Evolutionary conservation across 2,329 filamentous ascomycete genomes (phyloP), one percentile per base, ranked within the genome.

Genomic region (Sphaerostilbella broomeana): DNA sequence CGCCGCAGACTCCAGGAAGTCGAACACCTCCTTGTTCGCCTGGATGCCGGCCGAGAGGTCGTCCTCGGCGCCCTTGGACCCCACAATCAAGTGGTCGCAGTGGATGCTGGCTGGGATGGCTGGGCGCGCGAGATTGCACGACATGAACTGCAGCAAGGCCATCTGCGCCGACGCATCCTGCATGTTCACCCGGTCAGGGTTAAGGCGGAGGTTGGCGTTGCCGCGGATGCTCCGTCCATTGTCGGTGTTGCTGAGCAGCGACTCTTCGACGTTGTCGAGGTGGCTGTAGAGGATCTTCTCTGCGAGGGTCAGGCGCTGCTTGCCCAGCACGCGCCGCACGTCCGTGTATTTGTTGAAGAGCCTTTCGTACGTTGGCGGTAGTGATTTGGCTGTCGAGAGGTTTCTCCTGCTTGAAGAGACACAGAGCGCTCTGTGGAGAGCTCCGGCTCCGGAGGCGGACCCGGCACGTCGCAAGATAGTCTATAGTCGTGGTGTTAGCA

Each of bases 251-350:
- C 77, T 79, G 45, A 95, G 72, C 38, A 98, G 77, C 25, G 87
- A 89, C 61, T 94, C 88, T 64, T 95, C 89, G 6, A 81, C 78
- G 56, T 87, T 85, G 65, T 92, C 83, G 49, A 98, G 72, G 67
- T 98, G 92, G 55, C 89, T 87, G 71, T 97, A 98, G 43, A 98
- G 76, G 55, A 98, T 95, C 76, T 98, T 98, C 68, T 98, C 92
- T 47, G 92, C 88, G 42, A 98, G 77, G 2, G 90, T 95, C 44
- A 98, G 77, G 40, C 72, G 69, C 50, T 70, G 68, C 43, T 64
- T 53, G 34, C 82, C 84, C 22, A 95, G 74, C 8, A 94, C 77
- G 38, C 76, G 74, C 38, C 75, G 73, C 21, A 95, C 89, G 57
- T 87, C 72, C 47, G 77, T 71, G 47, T 95, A 82, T 52, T 82